phyloP scores from a whole-genome alignment of 140 eudicot species.

The Stevia rebaudiana region DNA sequence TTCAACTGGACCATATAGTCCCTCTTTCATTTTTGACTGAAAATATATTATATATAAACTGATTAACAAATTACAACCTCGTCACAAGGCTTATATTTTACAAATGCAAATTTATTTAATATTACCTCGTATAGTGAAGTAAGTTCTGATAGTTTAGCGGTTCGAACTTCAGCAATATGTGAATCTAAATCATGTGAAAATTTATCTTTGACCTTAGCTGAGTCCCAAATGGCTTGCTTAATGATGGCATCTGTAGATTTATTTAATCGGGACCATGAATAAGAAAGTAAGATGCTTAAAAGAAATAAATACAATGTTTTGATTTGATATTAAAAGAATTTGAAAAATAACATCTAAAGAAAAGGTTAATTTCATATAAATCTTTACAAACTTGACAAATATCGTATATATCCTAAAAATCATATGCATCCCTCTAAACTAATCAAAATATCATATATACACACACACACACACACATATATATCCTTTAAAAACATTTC shows the following conservation, averaged over 20 bases:
- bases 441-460: too few relatives aligned
- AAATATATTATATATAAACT: background rate
- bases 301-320: background rate
- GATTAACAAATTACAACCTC: background rate
- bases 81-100: background rate
- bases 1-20: constrained; percentile 64
- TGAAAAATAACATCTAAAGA: background rate
- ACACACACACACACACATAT: too few relatives aligned
- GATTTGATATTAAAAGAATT: background rate
- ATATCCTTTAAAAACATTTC: too few relatives aligned
- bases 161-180: constrained; percentile 50
- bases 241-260: constrained; percentile 52
- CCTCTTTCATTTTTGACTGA: constrained; percentile 68
- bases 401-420: too few relatives aligned
- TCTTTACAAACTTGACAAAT: too few relatives aligned
- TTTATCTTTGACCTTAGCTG: constrained; percentile 53
- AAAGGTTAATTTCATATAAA: too few relatives aligned
- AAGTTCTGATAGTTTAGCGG: constrained; percentile 56
- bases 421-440: too few relatives aligned
- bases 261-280: constrained; percentile 40
- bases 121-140: constrained; percentile 64
- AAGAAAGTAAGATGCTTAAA: background rate
- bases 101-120: background rate
- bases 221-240: constrained; percentile 70
- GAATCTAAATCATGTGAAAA: constrained; percentile 59